A percentile compares a stretch with the other conserved stretches of the same genome.
Conservation (phyloP, 495 filamentous ascomycete genomes). For the Hyphodiscus hymeniophilus region DNA sequence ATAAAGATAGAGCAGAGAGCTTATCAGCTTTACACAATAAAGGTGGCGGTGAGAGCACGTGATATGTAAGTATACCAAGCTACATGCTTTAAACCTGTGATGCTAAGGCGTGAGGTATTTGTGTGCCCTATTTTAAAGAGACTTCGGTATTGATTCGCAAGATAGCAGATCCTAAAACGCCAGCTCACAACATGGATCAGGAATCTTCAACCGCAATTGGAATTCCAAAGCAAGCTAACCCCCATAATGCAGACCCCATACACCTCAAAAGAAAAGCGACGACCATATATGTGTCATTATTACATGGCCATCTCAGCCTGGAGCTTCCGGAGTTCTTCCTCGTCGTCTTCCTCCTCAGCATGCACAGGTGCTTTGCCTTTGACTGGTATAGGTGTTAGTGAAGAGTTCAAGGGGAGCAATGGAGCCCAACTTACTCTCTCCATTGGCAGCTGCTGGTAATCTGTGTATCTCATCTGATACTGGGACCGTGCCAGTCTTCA, state of each 20-base stretch:
- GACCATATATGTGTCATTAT: constrained; percentile 20
- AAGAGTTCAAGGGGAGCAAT: background rate
- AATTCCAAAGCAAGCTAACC: constrained; percentile 15
- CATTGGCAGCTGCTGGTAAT: constrained; percentile 62
- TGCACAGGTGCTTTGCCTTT: constrained; percentile 46
- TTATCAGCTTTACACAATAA: too few species aligned
- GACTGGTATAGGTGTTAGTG: constrained; percentile 35
- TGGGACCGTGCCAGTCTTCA: constrained; percentile 67
- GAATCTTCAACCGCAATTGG: constrained; percentile 16
- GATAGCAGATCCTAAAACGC: constrained; percentile 23
- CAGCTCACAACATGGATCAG: constrained; percentile 14
- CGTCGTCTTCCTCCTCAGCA: constrained; percentile 84
- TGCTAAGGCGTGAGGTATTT: background rate
- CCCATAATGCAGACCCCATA: constrained; percentile 19
- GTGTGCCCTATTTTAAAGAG: background rate
- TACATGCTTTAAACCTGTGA: too few species aligned
- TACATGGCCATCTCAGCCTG: constrained; percentile 98
- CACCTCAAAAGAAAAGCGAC: constrained; percentile 10
- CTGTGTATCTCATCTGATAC: constrained; percentile 61
- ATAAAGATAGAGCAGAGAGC: too few species aligned
- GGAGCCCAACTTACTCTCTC: constrained; percentile 61
- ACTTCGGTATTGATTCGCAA: constrained; percentile 7
- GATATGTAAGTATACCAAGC: too few species aligned
- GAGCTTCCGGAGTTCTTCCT: constrained; percentile 86
- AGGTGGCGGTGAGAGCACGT: too few species aligned